Conservation (phyloP, 2,329 filamentous ascomycete genomes). For the Alternaria sp. region DNA sequence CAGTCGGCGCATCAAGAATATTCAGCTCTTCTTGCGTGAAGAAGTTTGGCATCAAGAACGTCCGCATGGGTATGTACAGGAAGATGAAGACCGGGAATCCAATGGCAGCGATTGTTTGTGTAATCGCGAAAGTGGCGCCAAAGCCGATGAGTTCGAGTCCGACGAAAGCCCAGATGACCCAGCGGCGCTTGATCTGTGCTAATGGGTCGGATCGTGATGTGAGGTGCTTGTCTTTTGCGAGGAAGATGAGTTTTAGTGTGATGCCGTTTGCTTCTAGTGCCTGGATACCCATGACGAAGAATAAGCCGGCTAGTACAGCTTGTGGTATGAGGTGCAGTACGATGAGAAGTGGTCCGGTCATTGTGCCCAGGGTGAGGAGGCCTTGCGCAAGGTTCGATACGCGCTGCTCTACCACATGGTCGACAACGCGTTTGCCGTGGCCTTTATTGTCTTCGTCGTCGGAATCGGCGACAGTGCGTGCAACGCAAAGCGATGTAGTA, state of each 20-base stretch:
- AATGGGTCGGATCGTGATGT: constrained; percentile 58
- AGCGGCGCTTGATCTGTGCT: constrained; percentile 50
- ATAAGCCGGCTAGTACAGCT: constrained; percentile 62
- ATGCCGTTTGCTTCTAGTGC: constrained; percentile 62
- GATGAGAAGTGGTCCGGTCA: constrained; percentile 62
- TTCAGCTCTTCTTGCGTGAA: constrained; percentile 58
- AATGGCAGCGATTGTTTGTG: constrained; percentile 66
- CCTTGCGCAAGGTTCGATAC: constrained; percentile 64
- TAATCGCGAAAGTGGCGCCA: constrained; percentile 62
- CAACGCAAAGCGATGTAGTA: constrained; percentile 59
- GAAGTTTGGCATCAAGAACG: constrained; percentile 57
- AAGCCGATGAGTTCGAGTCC: constrained; percentile 60
- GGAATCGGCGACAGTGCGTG: constrained; percentile 48
- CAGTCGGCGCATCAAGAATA: constrained; percentile 61
- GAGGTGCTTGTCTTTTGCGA: constrained; percentile 56
- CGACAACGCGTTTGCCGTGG: constrained; percentile 51
- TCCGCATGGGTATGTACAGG: constrained; percentile 62
- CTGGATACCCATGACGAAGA: constrained; percentile 64
- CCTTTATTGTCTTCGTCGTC: constrained; percentile 53
- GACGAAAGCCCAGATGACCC: constrained; percentile 58
- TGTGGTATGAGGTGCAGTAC: constrained; percentile 63
- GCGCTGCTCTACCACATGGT: constrained; percentile 63
- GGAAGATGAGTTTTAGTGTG: constrained; percentile 58
- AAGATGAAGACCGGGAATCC: constrained; percentile 66
- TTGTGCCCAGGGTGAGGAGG: constrained; percentile 61